A percentile compares a stretch with the other conserved stretches of the same genome.
Conservation (phyloP, 192 early-diverging fungal genomes). For the Neocallimastix lanati region DNA sequence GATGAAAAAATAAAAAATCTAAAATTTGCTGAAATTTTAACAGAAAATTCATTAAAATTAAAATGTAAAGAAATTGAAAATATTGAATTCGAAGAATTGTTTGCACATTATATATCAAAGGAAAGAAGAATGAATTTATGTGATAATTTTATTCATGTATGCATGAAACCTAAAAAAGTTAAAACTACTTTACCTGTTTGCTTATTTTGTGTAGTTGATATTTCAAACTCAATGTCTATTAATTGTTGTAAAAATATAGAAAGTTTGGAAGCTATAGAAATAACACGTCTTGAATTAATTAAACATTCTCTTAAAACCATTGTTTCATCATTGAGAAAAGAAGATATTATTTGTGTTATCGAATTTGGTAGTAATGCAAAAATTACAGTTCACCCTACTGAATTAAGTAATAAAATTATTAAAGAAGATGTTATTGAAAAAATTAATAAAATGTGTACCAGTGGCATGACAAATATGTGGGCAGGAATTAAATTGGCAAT, state of each 20-base stretch:
- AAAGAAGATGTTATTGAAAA: background rate
- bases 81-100: background rate
- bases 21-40: background rate
- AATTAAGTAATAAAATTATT: background rate
- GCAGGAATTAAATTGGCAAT: background rate
- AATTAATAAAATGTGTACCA: background rate
- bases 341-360: background rate
- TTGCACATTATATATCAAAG: background rate
- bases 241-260: background rate
- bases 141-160: background rate
- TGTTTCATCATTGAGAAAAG: background rate
- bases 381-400: background rate
- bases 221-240: background rate
- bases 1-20: background rate
- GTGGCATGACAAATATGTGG: background rate
- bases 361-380: background rate
- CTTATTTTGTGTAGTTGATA: background rate
- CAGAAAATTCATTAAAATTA: no score
- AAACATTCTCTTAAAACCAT: background rate
- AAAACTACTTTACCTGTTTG: background rate
- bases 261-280: background rate
- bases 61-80: background rate
- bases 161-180: background rate
- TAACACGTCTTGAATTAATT: background rate
- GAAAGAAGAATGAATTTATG: background rate